Conservation (phyloP, 495 filamentous ascomycete species). For the Neohortaea acidophila region DNA sequence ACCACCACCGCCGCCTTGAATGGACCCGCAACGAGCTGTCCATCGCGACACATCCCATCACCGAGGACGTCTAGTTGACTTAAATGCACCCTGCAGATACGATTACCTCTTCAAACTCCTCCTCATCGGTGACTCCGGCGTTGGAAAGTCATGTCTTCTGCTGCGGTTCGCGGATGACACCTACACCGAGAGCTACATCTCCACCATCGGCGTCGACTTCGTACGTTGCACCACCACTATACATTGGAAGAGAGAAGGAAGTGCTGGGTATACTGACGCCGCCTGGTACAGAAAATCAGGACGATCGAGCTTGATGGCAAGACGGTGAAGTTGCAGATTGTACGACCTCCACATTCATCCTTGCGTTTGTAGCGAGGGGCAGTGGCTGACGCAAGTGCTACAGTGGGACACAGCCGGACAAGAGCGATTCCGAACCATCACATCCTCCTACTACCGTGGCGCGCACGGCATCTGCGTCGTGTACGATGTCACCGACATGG, state of each 20-base stretch:
- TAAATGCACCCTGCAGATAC: constrained; percentile 51
- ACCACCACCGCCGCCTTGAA: no score
- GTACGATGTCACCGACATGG: constrained; percentile 99
- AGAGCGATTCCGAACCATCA: constrained; percentile 98
- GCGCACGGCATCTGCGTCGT: constrained; percentile 99
- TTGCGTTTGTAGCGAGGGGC: background rate
- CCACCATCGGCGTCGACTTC: constrained; percentile 97
- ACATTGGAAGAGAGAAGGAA: no score
- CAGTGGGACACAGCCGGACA: constrained; percentile 99
- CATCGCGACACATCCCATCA: no score
- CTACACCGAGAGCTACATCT: constrained; percentile 99
- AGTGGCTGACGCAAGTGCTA: constrained; percentile 3
- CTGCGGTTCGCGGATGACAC: constrained; percentile 97
- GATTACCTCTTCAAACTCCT: constrained; percentile 99
- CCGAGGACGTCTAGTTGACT: no score
- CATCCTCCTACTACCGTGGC: constrained; percentile 96
- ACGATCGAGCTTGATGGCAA: constrained; percentile 98
- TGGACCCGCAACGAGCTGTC: no score
- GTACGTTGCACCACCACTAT: constrained; percentile 48
- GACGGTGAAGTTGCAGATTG: constrained; percentile 98
- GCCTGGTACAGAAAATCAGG: constrained; percentile 73
- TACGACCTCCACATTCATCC: constrained; percentile 34
- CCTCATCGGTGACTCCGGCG: constrained; percentile 98
- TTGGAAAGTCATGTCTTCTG: constrained; percentile 97
- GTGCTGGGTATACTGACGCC: background rate